Base-by-base conservation (phyloP, 768 basidiomycete genomes). In the Rhizopogon rudus region DNA sequence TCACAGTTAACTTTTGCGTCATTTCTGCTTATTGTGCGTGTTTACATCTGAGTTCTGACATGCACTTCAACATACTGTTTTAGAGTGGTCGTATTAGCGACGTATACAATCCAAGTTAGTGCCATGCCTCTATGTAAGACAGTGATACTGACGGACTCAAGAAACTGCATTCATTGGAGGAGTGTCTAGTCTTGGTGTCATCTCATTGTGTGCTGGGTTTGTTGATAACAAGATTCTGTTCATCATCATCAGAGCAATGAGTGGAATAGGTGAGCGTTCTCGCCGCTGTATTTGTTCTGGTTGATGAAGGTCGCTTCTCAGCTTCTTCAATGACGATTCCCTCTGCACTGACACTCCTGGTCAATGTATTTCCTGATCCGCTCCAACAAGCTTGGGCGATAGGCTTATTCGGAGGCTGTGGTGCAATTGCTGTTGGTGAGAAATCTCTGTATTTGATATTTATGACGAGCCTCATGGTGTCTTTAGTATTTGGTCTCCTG, bases 251-350 rank as follows among this genome's bases (percentile, higher is more conserved):
- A 73, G 83, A 60, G 81, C 78, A 3, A 48, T 84, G 8, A 76
- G 71, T 59, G 82, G 83, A 17, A 70, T 77, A 37, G 72, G 79
- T 75, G 44, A 52, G 66, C 60, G 12, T 52, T 25, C 22, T 14
- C 9, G 14, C 37, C 6, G n/a, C 0, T 17, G 9, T 16, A 5
- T 49, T 3, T 31, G 14, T 22, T 53, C 14, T 45, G 7, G 17
- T 41, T 61, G 3, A 67, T n/a, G 20, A 7, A 16, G 17, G 1
- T 51, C n/a, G 13, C 6, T 40, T 29, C 52, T 57, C 69, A 72
- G 77, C 71, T 12, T 80, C 77, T 17, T 71, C 80, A 1, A 65
- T 81, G 69, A 78, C 77, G 8, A 73, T 81, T 39, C 81, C 81
- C 2, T 77, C 80, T 3, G 76, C 80, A 6, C 65, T 78, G n/a